These are phyloP conservation scores for Botrytis sinoallii DNA, from an alignment of 2,329 filamentous ascomycete species.

Conservation along the genomic window DNA sequence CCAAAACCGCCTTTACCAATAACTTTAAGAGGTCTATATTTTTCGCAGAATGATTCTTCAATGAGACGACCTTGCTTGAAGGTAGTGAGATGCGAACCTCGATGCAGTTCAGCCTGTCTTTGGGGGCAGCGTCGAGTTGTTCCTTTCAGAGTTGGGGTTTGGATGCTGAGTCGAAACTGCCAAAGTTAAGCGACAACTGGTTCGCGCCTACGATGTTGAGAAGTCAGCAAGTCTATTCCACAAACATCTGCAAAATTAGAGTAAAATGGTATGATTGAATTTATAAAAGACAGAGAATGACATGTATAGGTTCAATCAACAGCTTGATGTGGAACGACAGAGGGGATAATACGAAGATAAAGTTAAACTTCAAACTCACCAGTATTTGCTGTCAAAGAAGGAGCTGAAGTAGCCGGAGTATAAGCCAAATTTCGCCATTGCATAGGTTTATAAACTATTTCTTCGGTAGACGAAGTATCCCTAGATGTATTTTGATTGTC, in stretches of 20 bases:
- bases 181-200: not conserved
- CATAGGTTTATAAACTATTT: not conserved
- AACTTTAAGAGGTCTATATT: not conserved
- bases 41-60: not conserved
- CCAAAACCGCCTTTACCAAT: not conserved
- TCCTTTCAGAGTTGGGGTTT: not conserved
- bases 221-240: not conserved
- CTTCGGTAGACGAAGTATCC: not conserved
- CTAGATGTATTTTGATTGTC: not conserved
- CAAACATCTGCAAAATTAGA: not conserved
- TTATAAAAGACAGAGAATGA: not conserved
- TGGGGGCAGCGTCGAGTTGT: not conserved
- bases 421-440: not conserved
- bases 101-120: not conserved
- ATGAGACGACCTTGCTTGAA: not conserved
- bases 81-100: not conserved
- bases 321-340: not conserved
- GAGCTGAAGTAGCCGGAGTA: not conserved
- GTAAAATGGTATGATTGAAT: not conserved
- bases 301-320: not conserved
- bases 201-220: not conserved
- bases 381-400: not conserved
- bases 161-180: not conserved
- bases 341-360: not conserved
- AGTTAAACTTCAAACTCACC: not conserved